Evolutionary conservation across 495 filamentous ascomycete genomes (phyloP).

Genomic region (Neurospora terricola): DNA sequence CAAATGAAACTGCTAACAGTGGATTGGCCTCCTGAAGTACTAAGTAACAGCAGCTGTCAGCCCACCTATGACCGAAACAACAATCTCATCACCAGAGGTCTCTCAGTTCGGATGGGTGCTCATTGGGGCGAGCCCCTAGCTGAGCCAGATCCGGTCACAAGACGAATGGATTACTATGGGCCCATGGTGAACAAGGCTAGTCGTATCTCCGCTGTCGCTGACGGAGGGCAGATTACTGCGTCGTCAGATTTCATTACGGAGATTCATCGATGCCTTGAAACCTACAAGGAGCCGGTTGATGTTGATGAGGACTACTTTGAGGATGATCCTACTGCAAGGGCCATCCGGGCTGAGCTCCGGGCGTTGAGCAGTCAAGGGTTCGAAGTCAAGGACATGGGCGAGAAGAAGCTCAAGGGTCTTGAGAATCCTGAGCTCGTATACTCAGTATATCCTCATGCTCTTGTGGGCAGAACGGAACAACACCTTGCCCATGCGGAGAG

Average conservation of each 20-base stretch:
- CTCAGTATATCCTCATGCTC: constrained; percentile 79
- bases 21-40: constrained; percentile 86
- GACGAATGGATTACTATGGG: constrained; percentile 98
- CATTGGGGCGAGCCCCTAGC: constrained; percentile 93
- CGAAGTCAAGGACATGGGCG: constrained; percentile 90
- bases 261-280: constrained; percentile 82
- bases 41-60: constrained; percentile 75
- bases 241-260: constrained; percentile 95
- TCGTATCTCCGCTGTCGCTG: constrained; percentile 86
- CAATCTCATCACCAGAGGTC: constrained; percentile 79
- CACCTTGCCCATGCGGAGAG: constrained; percentile 44
- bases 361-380: constrained; percentile 87
- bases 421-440: constrained; percentile 96
- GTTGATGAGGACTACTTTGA: constrained; percentile 59
- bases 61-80: constrained; percentile 74
- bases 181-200: constrained; percentile 98
- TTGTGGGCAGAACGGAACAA: constrained; percentile 67
- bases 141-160: constrained; percentile 89
- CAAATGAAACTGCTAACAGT: constrained; percentile 79
- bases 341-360: constrained; percentile 80
- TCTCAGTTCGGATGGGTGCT: constrained; percentile 95
- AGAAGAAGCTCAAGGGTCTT: constrained; percentile 87
- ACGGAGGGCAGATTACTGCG: constrained; percentile 93
- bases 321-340: constrained; percentile 57
- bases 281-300: constrained; percentile 62